Conservation (phyloP, 495 filamentous ascomycete species). For the Xylaria grammica region DNA sequence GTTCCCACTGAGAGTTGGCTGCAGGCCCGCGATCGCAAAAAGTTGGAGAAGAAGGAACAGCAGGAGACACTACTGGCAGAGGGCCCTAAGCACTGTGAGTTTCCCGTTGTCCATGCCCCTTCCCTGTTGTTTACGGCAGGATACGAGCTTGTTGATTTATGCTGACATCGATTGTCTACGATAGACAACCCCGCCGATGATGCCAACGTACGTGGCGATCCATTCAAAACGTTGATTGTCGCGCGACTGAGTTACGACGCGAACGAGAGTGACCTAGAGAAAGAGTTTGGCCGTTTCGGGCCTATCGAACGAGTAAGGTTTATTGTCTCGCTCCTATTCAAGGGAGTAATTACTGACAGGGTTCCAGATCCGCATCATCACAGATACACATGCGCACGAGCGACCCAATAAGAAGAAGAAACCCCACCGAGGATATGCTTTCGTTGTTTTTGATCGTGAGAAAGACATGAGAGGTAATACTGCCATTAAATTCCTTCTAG, state of each 20-base stretch:
- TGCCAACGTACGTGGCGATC: constrained; percentile 85
- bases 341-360: constrained; percentile 23
- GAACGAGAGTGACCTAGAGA: constrained; percentile 86
- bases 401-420: constrained; percentile 82
- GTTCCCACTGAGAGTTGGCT: constrained; percentile 90
- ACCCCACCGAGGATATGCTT: constrained; percentile 88
- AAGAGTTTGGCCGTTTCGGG: constrained; percentile 93
- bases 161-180: constrained; percentile 22
- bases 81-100: constrained; percentile 71
- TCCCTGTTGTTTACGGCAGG: constrained; percentile 15
- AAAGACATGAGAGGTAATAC: constrained; percentile 98
- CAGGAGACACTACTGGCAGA: constrained; percentile 69
- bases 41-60: constrained; percentile 73
- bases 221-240: constrained; percentile 94
- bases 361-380: constrained; percentile 85
- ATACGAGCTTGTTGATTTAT: not conserved
- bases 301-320: constrained; percentile 86
- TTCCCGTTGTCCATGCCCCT: not conserved
- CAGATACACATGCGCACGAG: constrained; percentile 66
- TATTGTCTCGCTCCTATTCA: not conserved
- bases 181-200: constrained; percentile 76
- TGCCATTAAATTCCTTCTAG: constrained; percentile 43
- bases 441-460: constrained; percentile 95
- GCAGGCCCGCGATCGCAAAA: constrained; percentile 79
- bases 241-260: constrained; percentile 87